A percentile compares a stretch with the other conserved stretches of the same genome.
Evolutionary conservation across 371 early-diverging fungal species (phyloP).

Genomic region (Mortierella sp.): DNA sequence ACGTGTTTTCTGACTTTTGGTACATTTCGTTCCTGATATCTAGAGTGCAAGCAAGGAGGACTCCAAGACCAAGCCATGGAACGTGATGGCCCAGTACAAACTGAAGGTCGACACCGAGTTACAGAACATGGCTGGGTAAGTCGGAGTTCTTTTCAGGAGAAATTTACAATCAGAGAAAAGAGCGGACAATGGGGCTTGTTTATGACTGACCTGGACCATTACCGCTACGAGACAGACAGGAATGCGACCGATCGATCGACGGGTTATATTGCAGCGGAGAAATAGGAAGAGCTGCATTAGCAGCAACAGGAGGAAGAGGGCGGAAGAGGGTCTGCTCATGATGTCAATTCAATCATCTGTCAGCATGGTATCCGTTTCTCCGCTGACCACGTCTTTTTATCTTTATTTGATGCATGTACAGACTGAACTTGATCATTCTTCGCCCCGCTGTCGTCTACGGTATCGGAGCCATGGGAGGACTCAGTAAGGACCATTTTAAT

Average conservation of each 20-base stretch:
- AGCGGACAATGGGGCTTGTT: background rate
- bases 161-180: background rate
- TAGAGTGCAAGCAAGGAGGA: conserved; percentile 82
- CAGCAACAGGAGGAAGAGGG: background rate
- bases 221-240: background rate
- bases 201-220: background rate
- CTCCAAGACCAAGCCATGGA: conserved; percentile 89
- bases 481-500: conserved; percentile 71
- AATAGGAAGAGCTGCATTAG: too few species aligned
- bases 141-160: background rate
- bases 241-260: background rate
- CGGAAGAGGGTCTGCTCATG: background rate
- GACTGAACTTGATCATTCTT: conserved; percentile 83
- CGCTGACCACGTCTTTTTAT: background rate
- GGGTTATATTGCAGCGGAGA: too few species aligned
- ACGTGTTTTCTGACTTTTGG: background rate
- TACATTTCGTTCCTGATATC: background rate
- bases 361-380: background rate
- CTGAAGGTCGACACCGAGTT: conserved; percentile 86
- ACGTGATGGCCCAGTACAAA: conserved; percentile 83
- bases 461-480: conserved; percentile 78
- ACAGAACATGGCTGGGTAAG: conserved; percentile 57
- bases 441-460: conserved; percentile 94
- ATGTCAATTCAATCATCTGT: conserved; percentile 13
- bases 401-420: conserved; percentile 28